These are phyloP conservation scores for Coleophoma crateriformis DNA, from an alignment of 2,329 filamentous ascomycete genomes.

Conservation along the genomic window DNA sequence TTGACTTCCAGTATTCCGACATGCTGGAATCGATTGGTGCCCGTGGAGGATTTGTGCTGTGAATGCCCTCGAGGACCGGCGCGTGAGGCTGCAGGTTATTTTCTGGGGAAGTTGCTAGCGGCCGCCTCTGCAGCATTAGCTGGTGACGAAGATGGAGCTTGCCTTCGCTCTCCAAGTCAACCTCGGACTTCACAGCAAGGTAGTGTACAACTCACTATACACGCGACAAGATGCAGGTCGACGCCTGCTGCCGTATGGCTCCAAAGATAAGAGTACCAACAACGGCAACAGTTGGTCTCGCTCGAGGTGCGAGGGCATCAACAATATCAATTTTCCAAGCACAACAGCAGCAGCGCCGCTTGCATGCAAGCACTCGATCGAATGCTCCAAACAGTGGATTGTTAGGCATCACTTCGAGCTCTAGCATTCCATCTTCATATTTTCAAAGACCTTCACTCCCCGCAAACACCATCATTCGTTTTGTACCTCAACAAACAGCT, in stretches of 20 bases:
- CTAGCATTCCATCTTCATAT: constrained; percentile 61
- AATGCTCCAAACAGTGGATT: constrained; percentile 21
- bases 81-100: no score
- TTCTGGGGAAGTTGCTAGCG: background rate
- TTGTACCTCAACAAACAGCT: constrained; percentile 98
- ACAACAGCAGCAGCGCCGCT: constrained; percentile 19
- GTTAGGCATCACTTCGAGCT: constrained; percentile 22
- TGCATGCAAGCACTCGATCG: constrained; percentile 17
- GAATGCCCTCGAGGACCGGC: background rate
- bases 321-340: constrained; percentile 10
- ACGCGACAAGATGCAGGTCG: constrained; percentile 10
- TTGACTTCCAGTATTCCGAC: constrained; percentile 99
- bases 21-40: constrained; percentile 40
- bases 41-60: no score
- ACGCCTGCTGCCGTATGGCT: constrained; percentile 15
- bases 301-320: constrained; percentile 7
- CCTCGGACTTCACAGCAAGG: no score
- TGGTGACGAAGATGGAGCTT: constrained; percentile 2
- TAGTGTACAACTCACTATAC: no score
- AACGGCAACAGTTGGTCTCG: no score
- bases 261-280: background rate
- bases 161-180: no score
- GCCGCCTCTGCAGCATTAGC: constrained; percentile 8
- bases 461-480: constrained; percentile 90
- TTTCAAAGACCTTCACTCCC: constrained; percentile 73